phyloP scores from a whole-genome alignment of 2,329 filamentous ascomycete genomes.

The Verticillium zaregamsianum region DNA sequence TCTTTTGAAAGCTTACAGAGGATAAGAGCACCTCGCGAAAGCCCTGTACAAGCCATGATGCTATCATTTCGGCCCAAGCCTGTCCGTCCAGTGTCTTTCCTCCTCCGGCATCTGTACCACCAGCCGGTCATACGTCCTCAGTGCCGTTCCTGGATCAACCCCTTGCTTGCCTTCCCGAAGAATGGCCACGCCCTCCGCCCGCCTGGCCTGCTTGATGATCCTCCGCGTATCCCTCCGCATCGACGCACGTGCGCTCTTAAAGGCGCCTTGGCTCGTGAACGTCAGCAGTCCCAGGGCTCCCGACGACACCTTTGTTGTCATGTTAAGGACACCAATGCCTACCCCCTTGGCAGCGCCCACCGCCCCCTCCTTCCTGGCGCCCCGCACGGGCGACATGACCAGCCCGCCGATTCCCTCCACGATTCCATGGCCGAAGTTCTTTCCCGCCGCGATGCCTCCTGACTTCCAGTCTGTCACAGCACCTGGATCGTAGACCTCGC shows the following conservation, averaged over 20 bases:
- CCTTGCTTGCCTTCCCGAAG: neutral
- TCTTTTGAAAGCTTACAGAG: neutral
- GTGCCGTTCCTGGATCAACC: neutral
- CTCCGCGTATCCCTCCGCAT: slow-evolving; percentile 9
- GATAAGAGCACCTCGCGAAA: neutral
- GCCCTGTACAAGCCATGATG: neutral
- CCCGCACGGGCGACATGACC: slow-evolving; percentile 35
- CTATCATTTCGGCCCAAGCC: neutral
- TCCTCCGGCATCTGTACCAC: neutral
- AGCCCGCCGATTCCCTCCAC: slow-evolving; percentile 39
- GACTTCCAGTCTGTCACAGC: slow-evolving; percentile 41
- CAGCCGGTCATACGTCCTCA: neutral
- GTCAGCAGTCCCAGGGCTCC: slow-evolving; percentile 17
- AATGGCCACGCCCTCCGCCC: neutral
- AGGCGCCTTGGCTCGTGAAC: slow-evolving; percentile 14
- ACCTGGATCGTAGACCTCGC: slow-evolving; percentile 22
- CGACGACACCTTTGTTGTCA: slow-evolving; percentile 15
- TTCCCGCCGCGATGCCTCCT: slow-evolving; percentile 36
- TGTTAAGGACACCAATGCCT: slow-evolving; percentile 32
- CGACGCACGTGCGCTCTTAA: slow-evolving; percentile 11
- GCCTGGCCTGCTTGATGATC: neutral
- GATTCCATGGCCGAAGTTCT: slow-evolving; percentile 38
- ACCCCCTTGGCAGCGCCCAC: slow-evolving; percentile 36
- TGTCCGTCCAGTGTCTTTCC: neutral
- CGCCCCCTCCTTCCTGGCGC: slow-evolving; percentile 33